These are phyloP conservation scores for Phyllosticta citrichinensis DNA, from an alignment of 2,329 filamentous ascomycete species.

Conservation along the genomic window DNA sequence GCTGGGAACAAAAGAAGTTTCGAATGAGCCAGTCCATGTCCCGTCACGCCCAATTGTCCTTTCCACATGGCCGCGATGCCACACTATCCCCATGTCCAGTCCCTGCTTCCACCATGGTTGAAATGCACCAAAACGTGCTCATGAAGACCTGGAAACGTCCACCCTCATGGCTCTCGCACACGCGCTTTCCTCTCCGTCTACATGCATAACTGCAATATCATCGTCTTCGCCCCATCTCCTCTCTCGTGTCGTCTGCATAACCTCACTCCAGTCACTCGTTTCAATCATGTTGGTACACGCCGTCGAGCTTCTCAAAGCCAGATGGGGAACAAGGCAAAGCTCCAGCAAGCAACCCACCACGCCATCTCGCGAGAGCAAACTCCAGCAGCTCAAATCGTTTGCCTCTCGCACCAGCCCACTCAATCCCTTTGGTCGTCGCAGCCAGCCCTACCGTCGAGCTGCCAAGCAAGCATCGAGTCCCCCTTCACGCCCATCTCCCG, in stretches of 20 bases:
- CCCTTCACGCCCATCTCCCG: neutral
- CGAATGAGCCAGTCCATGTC: neutral
- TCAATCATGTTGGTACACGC: neutral
- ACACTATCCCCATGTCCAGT: neutral
- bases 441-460: neutral
- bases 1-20: neutral
- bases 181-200: neutral
- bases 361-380: slow-evolving; percentile 1
- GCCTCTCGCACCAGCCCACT: slow-evolving; percentile 2
- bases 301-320: slow-evolving; percentile 1
- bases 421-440: slow-evolving; percentile 6
- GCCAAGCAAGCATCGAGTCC: neutral
- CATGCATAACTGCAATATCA: neutral
- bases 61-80: neutral
- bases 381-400: slow-evolving; percentile 6
- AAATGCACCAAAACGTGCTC: neutral
- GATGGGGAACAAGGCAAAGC: slow-evolving; percentile 3
- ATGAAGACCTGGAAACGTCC: neutral
- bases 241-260: neutral
- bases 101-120: neutral
- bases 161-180: neutral
- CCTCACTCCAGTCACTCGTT: neutral
- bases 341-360: neutral
- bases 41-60: neutral
- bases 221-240: neutral